phyloP scores from a whole-genome alignment of 345 rosid genomes.

The Eucalyptus leucophloia region DNA sequence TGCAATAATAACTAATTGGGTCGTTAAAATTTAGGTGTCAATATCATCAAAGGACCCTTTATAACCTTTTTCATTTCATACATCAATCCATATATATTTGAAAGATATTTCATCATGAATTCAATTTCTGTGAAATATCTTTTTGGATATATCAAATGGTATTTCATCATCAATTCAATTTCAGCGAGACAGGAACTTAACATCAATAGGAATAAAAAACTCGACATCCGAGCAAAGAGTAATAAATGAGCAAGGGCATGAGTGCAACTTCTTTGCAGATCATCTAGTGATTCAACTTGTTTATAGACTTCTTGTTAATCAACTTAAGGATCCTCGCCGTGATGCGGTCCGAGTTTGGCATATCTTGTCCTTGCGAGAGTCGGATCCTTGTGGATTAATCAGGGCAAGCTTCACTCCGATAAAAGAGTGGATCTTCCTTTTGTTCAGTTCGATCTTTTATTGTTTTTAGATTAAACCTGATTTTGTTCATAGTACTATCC shows the following conservation, averaged over 20 bases:
- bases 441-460: neutral
- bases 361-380: no score
- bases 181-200: neutral
- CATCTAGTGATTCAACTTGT: neutral
- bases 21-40: accelerated
- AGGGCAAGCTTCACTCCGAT: no score
- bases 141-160: neutral
- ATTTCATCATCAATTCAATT: neutral
- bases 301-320: neutral
- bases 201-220: neutral
- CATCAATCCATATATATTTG: neutral
- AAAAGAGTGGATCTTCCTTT: neutral
- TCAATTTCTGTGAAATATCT: neutral
- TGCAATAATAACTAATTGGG: no score
- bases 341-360: no score
- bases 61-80: neutral
- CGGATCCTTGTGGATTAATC: no score
- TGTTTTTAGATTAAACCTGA: neutral
- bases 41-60: neutral
- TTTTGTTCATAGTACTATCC: neutral
- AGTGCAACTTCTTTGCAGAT: neutral
- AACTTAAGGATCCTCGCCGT: neutral
- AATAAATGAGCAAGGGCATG: neutral
- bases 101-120: neutral
- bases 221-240: neutral